phyloP scores from a whole-genome alignment of 495 filamentous ascomycete species.

The Penicillium riverlandense region DNA sequence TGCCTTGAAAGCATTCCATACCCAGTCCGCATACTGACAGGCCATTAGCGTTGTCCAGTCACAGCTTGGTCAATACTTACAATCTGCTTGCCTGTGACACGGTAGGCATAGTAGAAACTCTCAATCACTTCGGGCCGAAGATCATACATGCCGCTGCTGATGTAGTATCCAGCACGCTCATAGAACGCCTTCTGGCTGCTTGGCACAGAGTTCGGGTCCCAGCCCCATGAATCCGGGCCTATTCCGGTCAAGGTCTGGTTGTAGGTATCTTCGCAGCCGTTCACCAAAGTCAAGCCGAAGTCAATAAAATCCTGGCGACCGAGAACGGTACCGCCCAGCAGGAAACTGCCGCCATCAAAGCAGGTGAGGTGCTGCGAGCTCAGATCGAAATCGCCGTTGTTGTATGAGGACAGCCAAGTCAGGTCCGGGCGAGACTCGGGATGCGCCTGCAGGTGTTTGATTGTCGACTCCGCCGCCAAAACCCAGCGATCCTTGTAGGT shows the following conservation, averaged over 20 bases:
- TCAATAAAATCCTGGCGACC: constrained; percentile 54
- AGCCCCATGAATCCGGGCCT: constrained; percentile 71
- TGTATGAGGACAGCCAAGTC: constrained; percentile 65
- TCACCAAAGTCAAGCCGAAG: constrained; percentile 68
- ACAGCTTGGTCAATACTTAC: constrained; percentile 13
- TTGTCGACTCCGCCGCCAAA: constrained; percentile 67
- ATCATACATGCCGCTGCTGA: constrained; percentile 53
- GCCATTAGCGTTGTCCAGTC: constrained; percentile 5
- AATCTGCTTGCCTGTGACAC: constrained; percentile 58
- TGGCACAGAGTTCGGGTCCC: constrained; percentile 50
- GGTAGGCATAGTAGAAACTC: constrained; percentile 82
- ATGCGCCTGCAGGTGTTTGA: constrained; percentile 65
- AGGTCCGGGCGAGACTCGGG: constrained; percentile 62
- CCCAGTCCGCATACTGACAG: constrained; percentile 69
- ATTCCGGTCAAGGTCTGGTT: constrained; percentile 59
- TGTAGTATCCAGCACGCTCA: constrained; percentile 63
- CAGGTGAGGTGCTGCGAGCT: constrained; percentile 66
- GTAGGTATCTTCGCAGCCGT: constrained; percentile 73
- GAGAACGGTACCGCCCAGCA: constrained; percentile 73
- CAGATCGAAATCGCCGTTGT: constrained; percentile 42
- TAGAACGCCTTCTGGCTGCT: constrained; percentile 50
- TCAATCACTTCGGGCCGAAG: constrained; percentile 84
- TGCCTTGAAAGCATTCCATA: constrained; percentile 70
- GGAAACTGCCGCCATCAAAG: constrained; percentile 82
- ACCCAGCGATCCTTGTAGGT: constrained; percentile 70